These are phyloP conservation scores for Blepharisma stoltei DNA, from an alignment of 73 alveolate species.

Conservation along the genomic window DNA sequence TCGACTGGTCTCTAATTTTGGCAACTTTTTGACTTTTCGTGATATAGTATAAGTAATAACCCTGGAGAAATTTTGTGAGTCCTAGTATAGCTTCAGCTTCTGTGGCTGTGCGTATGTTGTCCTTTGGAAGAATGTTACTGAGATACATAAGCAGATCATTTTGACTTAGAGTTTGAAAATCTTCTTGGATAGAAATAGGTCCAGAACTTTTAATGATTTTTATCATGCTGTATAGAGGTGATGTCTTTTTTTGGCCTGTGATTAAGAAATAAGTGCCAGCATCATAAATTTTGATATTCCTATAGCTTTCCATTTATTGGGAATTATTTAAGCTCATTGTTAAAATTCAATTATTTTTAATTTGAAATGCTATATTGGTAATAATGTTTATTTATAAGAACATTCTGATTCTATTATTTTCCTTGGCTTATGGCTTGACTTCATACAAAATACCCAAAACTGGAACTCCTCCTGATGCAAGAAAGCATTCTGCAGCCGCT, in stretches of 20 bases:
- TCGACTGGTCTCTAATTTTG: slow-evolving; percentile 41
- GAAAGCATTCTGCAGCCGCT: too few species aligned
- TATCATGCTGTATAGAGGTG: background rate
- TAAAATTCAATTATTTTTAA: too few species aligned
- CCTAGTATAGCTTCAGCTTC: slow-evolving; percentile 46
- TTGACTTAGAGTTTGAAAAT: background rate
- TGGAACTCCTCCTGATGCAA: too few species aligned
- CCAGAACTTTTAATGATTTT: background rate
- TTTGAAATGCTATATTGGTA: too few species aligned
- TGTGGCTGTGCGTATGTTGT: too few species aligned
- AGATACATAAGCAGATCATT: background rate
- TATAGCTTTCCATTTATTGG: slow-evolving; percentile 6
- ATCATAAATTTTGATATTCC: slow-evolving; percentile 14
- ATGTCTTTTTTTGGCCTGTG: background rate
- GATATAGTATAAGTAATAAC: slow-evolving; percentile 40
- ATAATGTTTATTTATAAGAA: too few species aligned
- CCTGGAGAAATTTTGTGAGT: slow-evolving; percentile 39
- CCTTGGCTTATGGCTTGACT: too few species aligned
- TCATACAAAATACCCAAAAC: too few species aligned
- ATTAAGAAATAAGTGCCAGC: background rate
- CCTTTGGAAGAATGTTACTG: background rate
- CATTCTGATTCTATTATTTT: too few species aligned
- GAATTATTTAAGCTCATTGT: too few species aligned
- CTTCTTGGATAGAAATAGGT: background rate
- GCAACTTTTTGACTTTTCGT: slow-evolving; percentile 42